These are phyloP conservation scores for Triticum dicoccoides DNA, from an alignment of 176 grass and related monocot species.

Conservation along the genomic window DNA sequence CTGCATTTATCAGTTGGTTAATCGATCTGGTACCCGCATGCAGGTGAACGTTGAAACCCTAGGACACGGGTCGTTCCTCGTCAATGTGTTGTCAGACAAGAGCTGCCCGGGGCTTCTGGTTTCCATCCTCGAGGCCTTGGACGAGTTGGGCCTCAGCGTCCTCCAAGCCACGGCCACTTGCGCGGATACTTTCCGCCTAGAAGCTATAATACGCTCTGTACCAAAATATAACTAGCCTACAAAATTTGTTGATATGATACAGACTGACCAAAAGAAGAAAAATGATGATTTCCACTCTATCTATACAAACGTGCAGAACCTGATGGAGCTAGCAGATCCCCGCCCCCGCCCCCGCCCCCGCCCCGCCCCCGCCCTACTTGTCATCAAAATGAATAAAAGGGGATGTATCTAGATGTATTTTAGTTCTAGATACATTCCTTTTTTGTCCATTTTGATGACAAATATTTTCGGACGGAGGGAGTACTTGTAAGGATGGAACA, in stretches of 20 bases:
- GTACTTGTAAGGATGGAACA: not conserved
- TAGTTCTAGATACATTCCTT: no score
- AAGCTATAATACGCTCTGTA: not conserved
- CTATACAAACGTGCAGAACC: slow-evolving; percentile 36
- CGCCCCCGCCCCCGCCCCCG: no score
- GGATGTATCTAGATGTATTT: no score
- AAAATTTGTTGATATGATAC: no score
- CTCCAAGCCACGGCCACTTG: slow-evolving; percentile 83
- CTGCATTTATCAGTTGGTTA: slow-evolving; percentile 5
- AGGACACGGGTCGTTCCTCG: slow-evolving; percentile 68
- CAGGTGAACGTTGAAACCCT: slow-evolving; percentile 94
- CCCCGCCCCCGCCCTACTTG: no score
- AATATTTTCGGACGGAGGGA: no score
- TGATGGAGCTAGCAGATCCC: slow-evolving; percentile 16
- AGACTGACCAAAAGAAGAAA: not conserved
- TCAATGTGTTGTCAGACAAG: slow-evolving; percentile 77
- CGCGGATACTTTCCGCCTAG: slow-evolving; percentile 69
- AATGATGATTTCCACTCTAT: not conserved
- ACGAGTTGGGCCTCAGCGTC: slow-evolving; percentile 86
- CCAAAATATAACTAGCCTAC: no score
- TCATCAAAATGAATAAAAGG: no score
- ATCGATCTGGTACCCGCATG: not conserved
- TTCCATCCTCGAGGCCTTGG: slow-evolving; percentile 77
- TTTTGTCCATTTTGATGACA: no score
- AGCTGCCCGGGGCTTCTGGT: slow-evolving; percentile 85